These are phyloP conservation scores for Cystobasidium sp. DNA, from an alignment of 1,284 basidiomycete species.

Conservation along the genomic window DNA sequence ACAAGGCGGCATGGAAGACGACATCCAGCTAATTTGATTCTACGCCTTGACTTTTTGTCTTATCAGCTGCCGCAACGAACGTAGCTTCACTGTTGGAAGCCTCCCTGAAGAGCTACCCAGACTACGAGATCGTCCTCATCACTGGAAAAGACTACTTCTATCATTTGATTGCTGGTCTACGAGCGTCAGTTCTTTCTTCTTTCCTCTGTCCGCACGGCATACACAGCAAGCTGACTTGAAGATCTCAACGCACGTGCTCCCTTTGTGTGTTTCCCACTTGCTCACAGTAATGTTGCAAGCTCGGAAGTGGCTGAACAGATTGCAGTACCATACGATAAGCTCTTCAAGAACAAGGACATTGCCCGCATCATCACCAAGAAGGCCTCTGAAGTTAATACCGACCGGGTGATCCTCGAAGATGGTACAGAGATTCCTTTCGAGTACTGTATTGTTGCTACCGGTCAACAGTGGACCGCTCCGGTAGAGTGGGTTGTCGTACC, in stretches of 20 bases:
- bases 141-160: slow-evolving; percentile 38
- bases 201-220: neutral
- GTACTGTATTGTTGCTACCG: slow-evolving; percentile 38
- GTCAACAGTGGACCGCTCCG: slow-evolving; percentile 37
- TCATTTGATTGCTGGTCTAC: slow-evolving; percentile 39
- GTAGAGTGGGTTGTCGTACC: slow-evolving; percentile 23
- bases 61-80: slow-evolving; percentile 13
- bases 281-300: slow-evolving; percentile 24
- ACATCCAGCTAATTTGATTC: neutral
- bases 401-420: slow-evolving; percentile 38
- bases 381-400: slow-evolving; percentile 11
- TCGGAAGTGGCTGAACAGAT: slow-evolving; percentile 35
- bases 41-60: neutral
- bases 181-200: slow-evolving; percentile 15
- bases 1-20: neutral
- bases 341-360: slow-evolving; percentile 34
- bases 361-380: slow-evolving; percentile 33
- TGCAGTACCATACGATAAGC: slow-evolving; percentile 23
- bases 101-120: slow-evolving; percentile 17
- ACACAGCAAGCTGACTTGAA: neutral
- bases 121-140: slow-evolving; percentile 38
- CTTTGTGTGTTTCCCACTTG: neutral
- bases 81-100: slow-evolving; percentile 22
- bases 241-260: slow-evolving; percentile 5
- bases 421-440: slow-evolving; percentile 30